phyloP scores from a whole-genome alignment of 75 land plant genomes.

The Chamaecyparis obtusa region DNA sequence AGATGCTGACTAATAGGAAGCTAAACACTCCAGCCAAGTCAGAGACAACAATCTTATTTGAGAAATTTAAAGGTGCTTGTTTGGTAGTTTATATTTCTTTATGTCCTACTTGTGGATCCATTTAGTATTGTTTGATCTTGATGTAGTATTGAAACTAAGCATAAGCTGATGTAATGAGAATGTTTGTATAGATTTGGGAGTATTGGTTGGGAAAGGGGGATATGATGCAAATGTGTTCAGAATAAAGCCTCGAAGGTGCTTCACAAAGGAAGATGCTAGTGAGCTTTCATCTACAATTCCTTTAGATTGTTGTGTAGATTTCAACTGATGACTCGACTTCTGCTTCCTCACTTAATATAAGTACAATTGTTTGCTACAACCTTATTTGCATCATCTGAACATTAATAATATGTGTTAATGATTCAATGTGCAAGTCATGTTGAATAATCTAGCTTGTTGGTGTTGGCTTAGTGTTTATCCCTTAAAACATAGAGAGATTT shows the following conservation, averaged over 20 bases:
- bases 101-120: neutral
- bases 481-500: neutral
- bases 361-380: neutral
- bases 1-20: constrained; percentile 84
- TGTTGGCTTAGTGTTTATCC: neutral
- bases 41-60: constrained; percentile 77
- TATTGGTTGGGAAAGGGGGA: constrained; percentile 90
- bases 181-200: constrained; percentile 68
- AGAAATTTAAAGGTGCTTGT: constrained; percentile 77
- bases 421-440: neutral
- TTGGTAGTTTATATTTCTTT: neutral
- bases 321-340: neutral
- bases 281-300: neutral
- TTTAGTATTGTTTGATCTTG: neutral
- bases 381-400: neutral
- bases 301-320: neutral
- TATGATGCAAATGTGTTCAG: constrained; percentile 88
- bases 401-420: neutral
- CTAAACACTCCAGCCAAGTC: constrained; percentile 92
- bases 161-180: neutral
- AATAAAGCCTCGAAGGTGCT: constrained; percentile 98
- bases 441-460: neutral
- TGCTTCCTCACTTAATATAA: neutral
- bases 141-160: neutral
- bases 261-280: constrained; percentile 94